These are phyloP conservation scores for Colletotrichum spaethianum DNA, from an alignment of 2,329 filamentous ascomycete species.

Conservation along the genomic window DNA sequence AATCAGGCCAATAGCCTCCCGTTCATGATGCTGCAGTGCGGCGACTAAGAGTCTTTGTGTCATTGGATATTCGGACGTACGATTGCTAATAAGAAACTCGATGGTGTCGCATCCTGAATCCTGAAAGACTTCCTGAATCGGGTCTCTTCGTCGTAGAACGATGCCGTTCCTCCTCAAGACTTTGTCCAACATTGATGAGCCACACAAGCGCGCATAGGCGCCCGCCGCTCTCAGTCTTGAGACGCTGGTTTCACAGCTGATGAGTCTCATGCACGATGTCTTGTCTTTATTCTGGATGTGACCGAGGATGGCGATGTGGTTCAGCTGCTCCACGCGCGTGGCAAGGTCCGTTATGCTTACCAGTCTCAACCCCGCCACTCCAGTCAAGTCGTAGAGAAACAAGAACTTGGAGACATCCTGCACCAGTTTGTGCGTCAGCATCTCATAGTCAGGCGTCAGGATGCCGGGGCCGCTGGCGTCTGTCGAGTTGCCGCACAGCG, in stretches of 20 bases:
- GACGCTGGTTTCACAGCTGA: background rate
- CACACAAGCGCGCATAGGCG: background rate
- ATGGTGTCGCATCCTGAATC: background rate
- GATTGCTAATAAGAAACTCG: background rate
- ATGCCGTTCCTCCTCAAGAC: background rate
- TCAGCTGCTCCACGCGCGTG: background rate
- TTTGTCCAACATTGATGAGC: background rate
- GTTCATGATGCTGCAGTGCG: background rate
- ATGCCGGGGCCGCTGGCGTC: background rate
- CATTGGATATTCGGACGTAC: background rate
- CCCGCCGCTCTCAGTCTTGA: background rate
- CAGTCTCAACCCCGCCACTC: background rate
- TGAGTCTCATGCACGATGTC: background rate
- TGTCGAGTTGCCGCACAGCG: constrained; percentile 14
- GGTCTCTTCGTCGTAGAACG: background rate
- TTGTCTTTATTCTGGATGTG: background rate
- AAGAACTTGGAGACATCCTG: background rate
- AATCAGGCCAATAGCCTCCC: background rate
- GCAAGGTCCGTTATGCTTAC: background rate
- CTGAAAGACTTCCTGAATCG: background rate
- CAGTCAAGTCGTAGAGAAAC: background rate
- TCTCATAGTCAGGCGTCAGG: background rate
- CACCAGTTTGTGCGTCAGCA: background rate
- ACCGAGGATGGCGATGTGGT: background rate
- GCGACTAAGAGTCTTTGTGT: background rate